These are phyloP conservation scores for Rhynchosporium agropyri DNA, from an alignment of 2,329 filamentous ascomycete species.

Conservation along the genomic window DNA sequence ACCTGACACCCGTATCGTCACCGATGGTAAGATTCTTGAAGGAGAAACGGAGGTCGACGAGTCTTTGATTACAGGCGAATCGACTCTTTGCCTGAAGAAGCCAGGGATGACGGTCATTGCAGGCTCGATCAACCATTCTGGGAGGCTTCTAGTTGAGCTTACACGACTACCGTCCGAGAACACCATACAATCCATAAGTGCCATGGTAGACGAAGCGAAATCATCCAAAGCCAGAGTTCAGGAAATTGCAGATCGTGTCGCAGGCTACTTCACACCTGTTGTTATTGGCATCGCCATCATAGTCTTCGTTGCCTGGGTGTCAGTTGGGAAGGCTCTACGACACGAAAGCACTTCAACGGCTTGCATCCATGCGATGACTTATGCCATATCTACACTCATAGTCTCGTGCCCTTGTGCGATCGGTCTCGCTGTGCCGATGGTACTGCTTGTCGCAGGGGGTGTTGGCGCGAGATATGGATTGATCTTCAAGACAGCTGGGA, in stretches of 20 bases:
- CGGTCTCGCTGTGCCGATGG: conserved; percentile 72
- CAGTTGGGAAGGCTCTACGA: conserved; percentile 52
- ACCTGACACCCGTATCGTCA: conserved; percentile 63
- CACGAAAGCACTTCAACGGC: conserved; percentile 51
- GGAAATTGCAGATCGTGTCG: conserved; percentile 67
- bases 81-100: conserved; percentile 60
- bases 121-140: conserved; percentile 68
- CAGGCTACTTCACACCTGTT: conserved; percentile 69
- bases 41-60: conserved; percentile 73
- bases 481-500: conserved; percentile 69
- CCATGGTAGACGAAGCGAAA: conserved; percentile 71
- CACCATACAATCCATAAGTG: conserved; percentile 69
- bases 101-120: conserved; percentile 61
- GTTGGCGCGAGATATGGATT: conserved; percentile 66
- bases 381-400: conserved; percentile 67
- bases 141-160: conserved; percentile 60
- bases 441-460: conserved; percentile 71
- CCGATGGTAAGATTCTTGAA: conserved; percentile 67
- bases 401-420: conserved; percentile 81
- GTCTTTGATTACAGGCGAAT: conserved; percentile 78
- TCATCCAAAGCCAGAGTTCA: conserved; percentile 70
- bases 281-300: conserved; percentile 60
- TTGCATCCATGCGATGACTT: conserved; percentile 65
- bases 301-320: conserved; percentile 69
- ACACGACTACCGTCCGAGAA: conserved; percentile 69